Conservation (phyloP, 2,329 filamentous ascomycete species). For the Colletotrichum sp. region DNA sequence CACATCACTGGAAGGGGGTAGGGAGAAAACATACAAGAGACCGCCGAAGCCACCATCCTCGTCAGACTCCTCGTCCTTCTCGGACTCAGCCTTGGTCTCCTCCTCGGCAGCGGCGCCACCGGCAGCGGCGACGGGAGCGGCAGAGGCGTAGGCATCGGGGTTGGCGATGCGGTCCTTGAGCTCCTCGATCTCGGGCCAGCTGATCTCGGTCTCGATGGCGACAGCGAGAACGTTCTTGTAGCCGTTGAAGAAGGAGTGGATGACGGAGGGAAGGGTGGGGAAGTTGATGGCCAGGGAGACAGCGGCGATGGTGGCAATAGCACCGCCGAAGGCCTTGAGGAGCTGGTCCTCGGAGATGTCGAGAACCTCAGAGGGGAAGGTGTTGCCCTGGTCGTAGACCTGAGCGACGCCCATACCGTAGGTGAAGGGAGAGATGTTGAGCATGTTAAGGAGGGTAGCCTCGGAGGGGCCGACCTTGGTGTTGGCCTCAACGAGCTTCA, state of each 20-base stretch:
- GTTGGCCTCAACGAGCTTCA: constrained; percentile 95
- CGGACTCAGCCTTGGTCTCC: constrained; percentile 69
- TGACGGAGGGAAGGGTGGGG: constrained; percentile 94
- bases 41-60: constrained; percentile 77
- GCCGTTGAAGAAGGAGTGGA: constrained; percentile 94
- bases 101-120: constrained; percentile 59
- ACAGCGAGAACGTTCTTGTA: constrained; percentile 98
- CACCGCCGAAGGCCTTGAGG: constrained; percentile 79
- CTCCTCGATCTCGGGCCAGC: constrained; percentile 94
- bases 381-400: constrained; percentile 98
- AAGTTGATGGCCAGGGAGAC: constrained; percentile 93
- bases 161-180: constrained; percentile 99
- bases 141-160: constrained; percentile 91
- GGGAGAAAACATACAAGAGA: constrained; percentile 67
- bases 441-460: constrained; percentile 98
- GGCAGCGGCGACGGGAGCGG: constrained; percentile 71
- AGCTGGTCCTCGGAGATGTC: constrained; percentile 97
- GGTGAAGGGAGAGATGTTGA: constrained; percentile 99
- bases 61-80: constrained; percentile 73
- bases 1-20: neutral
- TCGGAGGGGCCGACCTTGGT: constrained; percentile 98
- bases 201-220: constrained; percentile 88
- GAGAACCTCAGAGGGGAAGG: constrained; percentile 83
- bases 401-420: constrained; percentile 97
- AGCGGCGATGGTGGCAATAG: constrained; percentile 85